Evolutionary conservation across 148 eudicot genomes (phyloP), one percentile per base, ranked within the genome.

Genomic region (Dysphania ambrosioides): DNA sequence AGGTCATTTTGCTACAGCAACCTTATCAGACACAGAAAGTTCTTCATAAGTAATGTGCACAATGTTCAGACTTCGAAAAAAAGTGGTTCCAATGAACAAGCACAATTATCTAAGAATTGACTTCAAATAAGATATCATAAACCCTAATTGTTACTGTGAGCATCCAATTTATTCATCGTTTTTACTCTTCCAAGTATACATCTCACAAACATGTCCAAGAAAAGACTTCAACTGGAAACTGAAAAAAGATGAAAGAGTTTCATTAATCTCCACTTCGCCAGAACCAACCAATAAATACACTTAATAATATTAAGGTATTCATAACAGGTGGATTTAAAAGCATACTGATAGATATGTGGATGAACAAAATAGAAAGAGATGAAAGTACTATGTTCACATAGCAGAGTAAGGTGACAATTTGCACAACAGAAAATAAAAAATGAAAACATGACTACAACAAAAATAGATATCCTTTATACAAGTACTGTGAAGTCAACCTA

Each of bases 401-500:
- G 29, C 36, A 5, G 32, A 26, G 3, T 27, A 60, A 4, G 55
- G 13, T 34, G 35, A 40, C 26, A 72, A 13, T 47, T 47, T 47
- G 21, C 21, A 18, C n/a, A n/a, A 40, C 4, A 73, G 8, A 8
- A 4, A 66, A 34, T 51, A 64, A 16, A 35, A 55, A 51, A 40
- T n/a, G 13, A 26, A 31, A 35, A 44, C 18, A 13, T 12, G 60
- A 67, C 57, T 31, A 24, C 24, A 69, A 29, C 7, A 72, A 16
- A 56, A 30, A 58, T 29, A 2, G 40, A 66, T 9, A 27, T 35
- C 58, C 40, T 68, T 63, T 18, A 78, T 34, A 77, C 32, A 77
- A 62, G 18, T 66, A 35, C 65, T 63, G 64, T 35, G 34, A 55
- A 80, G 40, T 74, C 66, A 76, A 88, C 98, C 72, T 90, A 95